These are phyloP conservation scores for Wallacemonas sp. DNA, from an alignment of 208 protist genomes.

Conservation along the genomic window DNA sequence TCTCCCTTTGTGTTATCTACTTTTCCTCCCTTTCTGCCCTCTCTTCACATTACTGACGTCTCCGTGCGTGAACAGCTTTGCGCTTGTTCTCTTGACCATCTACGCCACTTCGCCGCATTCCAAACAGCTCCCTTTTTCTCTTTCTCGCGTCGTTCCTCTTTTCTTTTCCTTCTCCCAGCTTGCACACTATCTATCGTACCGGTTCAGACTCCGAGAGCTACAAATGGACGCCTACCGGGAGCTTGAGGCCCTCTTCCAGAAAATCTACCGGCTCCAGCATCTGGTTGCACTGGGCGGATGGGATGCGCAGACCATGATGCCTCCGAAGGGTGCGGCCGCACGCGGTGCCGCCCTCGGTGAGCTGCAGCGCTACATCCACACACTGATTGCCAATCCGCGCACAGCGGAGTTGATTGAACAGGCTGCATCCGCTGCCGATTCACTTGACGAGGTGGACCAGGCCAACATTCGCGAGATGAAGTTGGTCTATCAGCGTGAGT, in stretches of 20 bases:
- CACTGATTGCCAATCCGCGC: slow-evolving; percentile 21
- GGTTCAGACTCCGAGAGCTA: background rate
- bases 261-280: slow-evolving; percentile 33
- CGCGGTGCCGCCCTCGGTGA: slow-evolving; percentile 31
- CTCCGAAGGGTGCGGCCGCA: slow-evolving; percentile 21
- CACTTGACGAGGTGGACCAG: slow-evolving; percentile 25
- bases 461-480: slow-evolving; percentile 46
- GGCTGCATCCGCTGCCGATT: slow-evolving; percentile 1
- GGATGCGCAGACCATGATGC: slow-evolving; percentile 51
- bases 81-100: too few relatives aligned
- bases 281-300: slow-evolving; percentile 27
- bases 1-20: background rate
- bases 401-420: slow-evolving; percentile 16
- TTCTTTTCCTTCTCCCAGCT: background rate
- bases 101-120: background rate
- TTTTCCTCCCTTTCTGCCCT: background rate
- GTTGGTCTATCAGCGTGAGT: slow-evolving; percentile 14
- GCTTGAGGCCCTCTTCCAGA: slow-evolving; percentile 32
- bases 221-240: slow-evolving; percentile 50
- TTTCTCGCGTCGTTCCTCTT: background rate
- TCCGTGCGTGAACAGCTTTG: slow-evolving; percentile 1
- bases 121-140: background rate
- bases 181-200: too few relatives aligned
- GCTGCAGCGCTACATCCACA: slow-evolving; percentile 18
- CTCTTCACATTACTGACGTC: background rate